Percentiles rank a stretch among this genome's conserved stretches.
Conservation (phyloP, 352 stramenopile species). For the Thraustochytrium sp. region DNA sequence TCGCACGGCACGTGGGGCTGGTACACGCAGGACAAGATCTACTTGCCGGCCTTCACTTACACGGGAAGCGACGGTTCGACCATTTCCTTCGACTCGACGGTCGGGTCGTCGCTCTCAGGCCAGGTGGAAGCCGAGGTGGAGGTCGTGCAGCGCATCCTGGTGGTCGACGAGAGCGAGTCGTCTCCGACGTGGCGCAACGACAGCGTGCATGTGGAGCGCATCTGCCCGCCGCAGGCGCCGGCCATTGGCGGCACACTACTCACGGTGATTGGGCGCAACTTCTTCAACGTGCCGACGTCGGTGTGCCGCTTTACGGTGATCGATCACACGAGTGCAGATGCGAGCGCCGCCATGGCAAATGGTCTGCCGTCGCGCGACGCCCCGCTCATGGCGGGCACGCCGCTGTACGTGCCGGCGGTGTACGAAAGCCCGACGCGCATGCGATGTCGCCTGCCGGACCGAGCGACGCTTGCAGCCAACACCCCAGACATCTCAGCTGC, state of each 20-base stretch:
- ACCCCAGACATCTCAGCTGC: neutral
- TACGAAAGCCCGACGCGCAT: slow-evolving; percentile 73
- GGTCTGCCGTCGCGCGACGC: neutral
- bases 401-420: slow-evolving; percentile 57
- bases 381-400: neutral
- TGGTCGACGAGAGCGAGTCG: slow-evolving; percentile 79
- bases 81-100: slow-evolving; percentile 65
- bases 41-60: slow-evolving; percentile 54
- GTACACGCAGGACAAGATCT: slow-evolving; percentile 59
- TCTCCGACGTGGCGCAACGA: slow-evolving; percentile 83
- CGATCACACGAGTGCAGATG: neutral
- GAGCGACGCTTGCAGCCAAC: slow-evolving; percentile 37
- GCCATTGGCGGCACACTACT: slow-evolving; percentile 58
- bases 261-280: slow-evolving; percentile 90
- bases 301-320: slow-evolving; percentile 65
- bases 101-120: slow-evolving; percentile 43
- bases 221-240: slow-evolving; percentile 62
- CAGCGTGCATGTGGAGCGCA: slow-evolving; percentile 82
- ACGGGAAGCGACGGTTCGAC: neutral
- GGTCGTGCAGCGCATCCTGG: slow-evolving; percentile 77
- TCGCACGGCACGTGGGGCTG: slow-evolving; percentile 47
- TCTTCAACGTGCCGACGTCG: slow-evolving; percentile 70
- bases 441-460: slow-evolving; percentile 66
- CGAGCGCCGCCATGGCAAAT: neutral
- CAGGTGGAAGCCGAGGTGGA: slow-evolving; percentile 65